These are phyloP conservation scores for Crithidia bombi DNA, from an alignment of 208 protist genomes.

Conservation along the genomic window DNA sequence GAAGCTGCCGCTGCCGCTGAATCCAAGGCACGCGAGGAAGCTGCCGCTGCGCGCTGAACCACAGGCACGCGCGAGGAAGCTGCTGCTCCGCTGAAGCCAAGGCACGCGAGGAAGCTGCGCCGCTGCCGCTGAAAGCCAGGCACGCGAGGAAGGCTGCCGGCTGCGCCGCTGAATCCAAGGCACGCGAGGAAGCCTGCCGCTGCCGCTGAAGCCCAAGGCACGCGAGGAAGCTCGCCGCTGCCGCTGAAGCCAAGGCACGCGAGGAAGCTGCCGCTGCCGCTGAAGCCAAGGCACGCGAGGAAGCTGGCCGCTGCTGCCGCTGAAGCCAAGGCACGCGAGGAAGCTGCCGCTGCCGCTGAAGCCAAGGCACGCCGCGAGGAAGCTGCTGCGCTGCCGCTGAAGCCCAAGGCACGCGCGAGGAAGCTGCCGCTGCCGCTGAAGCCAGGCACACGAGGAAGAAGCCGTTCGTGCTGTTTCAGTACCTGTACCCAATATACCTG, in stretches of 20 bases:
- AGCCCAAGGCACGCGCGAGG: slow-evolving; percentile 1
- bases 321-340: neutral
- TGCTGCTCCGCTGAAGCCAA: slow-evolving; percentile 1
- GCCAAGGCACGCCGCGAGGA: slow-evolving; percentile 2
- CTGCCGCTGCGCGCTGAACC: slow-evolving; percentile 2
- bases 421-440: neutral
- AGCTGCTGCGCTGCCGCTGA: neutral
- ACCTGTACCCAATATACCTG: neutral
- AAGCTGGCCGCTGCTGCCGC: slow-evolving; percentile 6
- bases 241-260: no score
- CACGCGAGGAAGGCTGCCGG: neutral
- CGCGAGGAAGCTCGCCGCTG: neutral
- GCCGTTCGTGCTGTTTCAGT: neutral
- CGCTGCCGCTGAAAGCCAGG: neutral
- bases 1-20: slow-evolving; percentile 1
- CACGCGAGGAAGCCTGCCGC: neutral
- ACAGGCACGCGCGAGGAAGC: slow-evolving; percentile 1
- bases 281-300: slow-evolving; percentile 3
- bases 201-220: neutral
- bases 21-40: slow-evolving; percentile 6
- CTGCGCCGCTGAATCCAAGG: neutral
- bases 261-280: slow-evolving; percentile 3
- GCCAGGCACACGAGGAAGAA: neutral
- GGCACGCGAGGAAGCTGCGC: slow-evolving; percentile 8
- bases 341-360: slow-evolving; percentile 1